Evolutionary conservation across 441 rosid species (phyloP), one percentile per base, ranked within the genome.

Genomic region (Dalechampia spathulata): DNA sequence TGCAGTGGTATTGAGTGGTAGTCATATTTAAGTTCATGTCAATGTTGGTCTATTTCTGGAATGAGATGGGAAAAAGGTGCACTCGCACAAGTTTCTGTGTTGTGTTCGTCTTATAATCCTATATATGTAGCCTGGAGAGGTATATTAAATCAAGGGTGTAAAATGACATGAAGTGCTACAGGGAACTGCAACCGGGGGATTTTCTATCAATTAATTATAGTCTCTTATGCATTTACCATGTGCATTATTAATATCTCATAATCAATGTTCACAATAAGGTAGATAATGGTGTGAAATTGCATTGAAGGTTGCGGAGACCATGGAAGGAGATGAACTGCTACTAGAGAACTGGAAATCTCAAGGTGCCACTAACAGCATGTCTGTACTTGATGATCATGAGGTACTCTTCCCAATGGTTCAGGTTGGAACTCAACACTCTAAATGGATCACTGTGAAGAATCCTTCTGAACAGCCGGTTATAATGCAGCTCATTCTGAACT

Each of bases 401-500:
- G 63, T 83, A 15, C 43, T 66, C 42, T 86, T 81, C 67, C 76
- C 80, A 40, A 52, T 70, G 64, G 78, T 81, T 67, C 75, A 73
- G 68, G 72, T 79, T 52, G 90, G 82, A 57, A 68, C 70, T 66
- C 75, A 72, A 69, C 41, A 27, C 52, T 66, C 81, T 14, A 73
- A 72, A 61, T 78, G 83, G 86, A 81, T 86, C 73, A 74, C 78
- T 15, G 87, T 86, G 23, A 74, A 57, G 61, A 86, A 86, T 69
- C 94, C 94, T 26, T 81, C 86, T 70, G 73, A 65, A 52, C 74
- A 68, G 39, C 86, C 94, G 36, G 84, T 83, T 61, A 57, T 79
- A 44, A 81, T 86, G 87, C 94, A 86, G 80, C 83, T 86, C 54
- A 72, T 86, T 66, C 80, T 86, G 48, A 78, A 79, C 68, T 72